These are phyloP conservation scores for Parascedosporium putredinis DNA, from an alignment of 2,329 filamentous ascomycete genomes.

Conservation along the genomic window DNA sequence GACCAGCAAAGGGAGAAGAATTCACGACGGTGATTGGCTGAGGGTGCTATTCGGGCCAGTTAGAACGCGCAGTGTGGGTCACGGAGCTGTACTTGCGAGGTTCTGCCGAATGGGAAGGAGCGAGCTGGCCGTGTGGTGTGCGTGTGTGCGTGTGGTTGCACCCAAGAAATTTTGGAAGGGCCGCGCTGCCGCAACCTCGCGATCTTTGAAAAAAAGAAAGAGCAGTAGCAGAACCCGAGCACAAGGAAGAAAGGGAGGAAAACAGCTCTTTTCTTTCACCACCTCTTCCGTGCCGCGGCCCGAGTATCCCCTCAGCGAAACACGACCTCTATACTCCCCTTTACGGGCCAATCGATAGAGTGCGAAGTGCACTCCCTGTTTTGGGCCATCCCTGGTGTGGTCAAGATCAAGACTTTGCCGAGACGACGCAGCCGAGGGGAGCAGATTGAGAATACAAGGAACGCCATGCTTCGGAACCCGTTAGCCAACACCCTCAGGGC, in stretches of 20 bases:
- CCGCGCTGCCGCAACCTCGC: neutral
- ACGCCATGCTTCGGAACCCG: constrained; percentile 4
- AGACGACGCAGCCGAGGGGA: neutral
- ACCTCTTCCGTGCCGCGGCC: too few relatives aligned
- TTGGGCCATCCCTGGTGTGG: too few relatives aligned
- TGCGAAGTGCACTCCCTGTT: too few relatives aligned
- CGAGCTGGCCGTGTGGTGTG: constrained; percentile 19
- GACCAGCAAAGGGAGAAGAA: too few relatives aligned
- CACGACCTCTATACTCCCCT: too few relatives aligned
- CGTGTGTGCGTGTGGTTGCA: constrained; percentile 31
- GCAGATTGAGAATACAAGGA: neutral
- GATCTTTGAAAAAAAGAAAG: too few relatives aligned
- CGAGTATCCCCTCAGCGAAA: too few relatives aligned
- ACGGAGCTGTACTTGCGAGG: neutral
- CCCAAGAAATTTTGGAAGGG: neutral
- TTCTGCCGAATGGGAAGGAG: constrained; percentile 4
- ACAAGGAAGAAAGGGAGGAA: too few relatives aligned
- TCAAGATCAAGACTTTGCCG: too few relatives aligned
- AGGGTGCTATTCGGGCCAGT: neutral
- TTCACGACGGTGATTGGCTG: constrained; percentile 7
- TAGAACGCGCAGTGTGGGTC: neutral
- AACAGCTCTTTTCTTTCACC: too few relatives aligned
- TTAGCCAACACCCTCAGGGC: constrained; percentile 4
- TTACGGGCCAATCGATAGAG: too few relatives aligned
- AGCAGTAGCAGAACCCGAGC: too few relatives aligned